Evolutionary conservation across 257 asterid genomes (phyloP).

Genomic region (Solanum neorickii): DNA sequence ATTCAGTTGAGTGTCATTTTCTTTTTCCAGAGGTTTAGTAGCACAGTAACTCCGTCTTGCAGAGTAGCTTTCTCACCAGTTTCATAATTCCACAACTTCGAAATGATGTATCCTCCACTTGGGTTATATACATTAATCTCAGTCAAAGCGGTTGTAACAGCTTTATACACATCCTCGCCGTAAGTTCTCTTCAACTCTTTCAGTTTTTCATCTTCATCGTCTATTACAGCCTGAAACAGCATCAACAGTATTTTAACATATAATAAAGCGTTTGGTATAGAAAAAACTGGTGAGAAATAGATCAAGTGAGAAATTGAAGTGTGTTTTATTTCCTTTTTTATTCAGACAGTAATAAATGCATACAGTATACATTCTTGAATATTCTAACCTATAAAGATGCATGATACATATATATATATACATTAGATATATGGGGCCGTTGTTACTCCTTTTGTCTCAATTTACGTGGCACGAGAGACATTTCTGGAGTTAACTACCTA

Average conservation of each 20-base stretch:
- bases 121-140: constrained; percentile 8
- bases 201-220: constrained; percentile 9
- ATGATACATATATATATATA: not conserved
- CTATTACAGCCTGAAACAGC: constrained; percentile 3
- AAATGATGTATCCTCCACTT: constrained; percentile 1
- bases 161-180: constrained; percentile 3
- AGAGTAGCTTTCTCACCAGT: not conserved
- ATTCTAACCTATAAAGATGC: not conserved
- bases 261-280: not conserved
- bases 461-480: not conserved
- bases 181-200: constrained; percentile 6
- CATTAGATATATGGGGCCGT: not conserved
- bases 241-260: not conserved
- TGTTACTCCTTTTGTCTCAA: not conserved
- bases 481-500: not conserved
- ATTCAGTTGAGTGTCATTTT: not conserved
- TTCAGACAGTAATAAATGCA: not conserved
- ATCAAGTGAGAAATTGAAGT: not conserved
- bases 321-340: not conserved
- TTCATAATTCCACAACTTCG: constrained; percentile 4
- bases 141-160: not conserved
- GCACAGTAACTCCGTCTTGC: not conserved
- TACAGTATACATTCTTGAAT: not conserved
- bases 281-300: not conserved
- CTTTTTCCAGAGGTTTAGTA: constrained; percentile 5